Percentiles rank a stretch among this genome's conserved stretches.
These are phyloP conservation scores for Uncinocarpus reesii DNA, from an alignment of 2,329 filamentous ascomycete species.

Conservation along the genomic window DNA sequence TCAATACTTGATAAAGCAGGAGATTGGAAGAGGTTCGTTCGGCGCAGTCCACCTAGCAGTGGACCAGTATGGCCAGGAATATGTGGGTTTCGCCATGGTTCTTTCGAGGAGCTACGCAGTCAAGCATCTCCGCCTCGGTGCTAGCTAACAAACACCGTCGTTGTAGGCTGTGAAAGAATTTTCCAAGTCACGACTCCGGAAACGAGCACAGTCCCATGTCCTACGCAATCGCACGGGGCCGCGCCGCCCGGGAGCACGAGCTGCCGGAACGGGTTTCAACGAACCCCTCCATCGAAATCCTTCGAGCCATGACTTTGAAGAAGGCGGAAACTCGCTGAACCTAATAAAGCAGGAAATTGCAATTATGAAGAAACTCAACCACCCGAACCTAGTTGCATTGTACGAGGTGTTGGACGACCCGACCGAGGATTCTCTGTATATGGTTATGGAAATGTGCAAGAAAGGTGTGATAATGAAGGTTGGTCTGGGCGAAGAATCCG, in stretches of 20 bases:
- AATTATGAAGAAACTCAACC: conserved; percentile 97
- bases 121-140: background rate
- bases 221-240: conserved; percentile 53
- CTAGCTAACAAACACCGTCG: conserved; percentile 3
- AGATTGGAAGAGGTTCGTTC: conserved; percentile 94
- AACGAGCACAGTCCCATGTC: conserved; percentile 81
- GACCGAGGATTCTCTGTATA: conserved; percentile 89
- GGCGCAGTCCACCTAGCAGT: conserved; percentile 82
- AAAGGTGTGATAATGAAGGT: conserved; percentile 97
- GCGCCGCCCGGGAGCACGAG: conserved; percentile 43
- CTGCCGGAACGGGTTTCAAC: conserved; percentile 48
- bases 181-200: conserved; percentile 81
- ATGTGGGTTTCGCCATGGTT: conserved; percentile 48
- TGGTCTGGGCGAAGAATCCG: conserved; percentile 68
- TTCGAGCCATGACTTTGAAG: conserved; percentile 40
- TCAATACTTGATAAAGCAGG: conserved; percentile 85
- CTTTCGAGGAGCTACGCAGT: background rate
- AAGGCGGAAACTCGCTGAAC: conserved; percentile 62
- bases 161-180: conserved; percentile 89
- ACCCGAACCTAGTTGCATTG: conserved; percentile 83
- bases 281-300: conserved; percentile 54
- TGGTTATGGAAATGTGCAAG: conserved; percentile 98
- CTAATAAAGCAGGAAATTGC: conserved; percentile 94
- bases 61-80: conserved; percentile 88
- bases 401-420: conserved; percentile 95